Evolutionary conservation across 768 basidiomycete genomes (phyloP), one percentile per base, ranked within the genome.

Genomic region (Neoboletus brunneissimus): DNA sequence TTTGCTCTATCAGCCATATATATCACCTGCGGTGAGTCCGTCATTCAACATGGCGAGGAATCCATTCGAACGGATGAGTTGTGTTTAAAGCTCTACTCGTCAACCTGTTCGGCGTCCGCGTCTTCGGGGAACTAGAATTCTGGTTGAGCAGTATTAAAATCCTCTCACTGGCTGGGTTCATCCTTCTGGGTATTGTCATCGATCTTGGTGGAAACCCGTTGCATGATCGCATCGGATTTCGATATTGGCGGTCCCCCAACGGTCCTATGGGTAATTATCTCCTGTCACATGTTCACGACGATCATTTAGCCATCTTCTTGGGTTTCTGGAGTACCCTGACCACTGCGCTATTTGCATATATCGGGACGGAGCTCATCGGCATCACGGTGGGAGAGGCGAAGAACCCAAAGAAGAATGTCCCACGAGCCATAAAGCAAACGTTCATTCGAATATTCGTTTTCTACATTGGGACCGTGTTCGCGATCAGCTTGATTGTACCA

Each of bases 311-410:
- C 2, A 80, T 79, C 56, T 87, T 88, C 76, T 75, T 85, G 22
- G 87, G 85, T 12, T 87, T 91, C 67, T 90, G 87, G 82, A 77
- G 81, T 16, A 84, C 85, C 4, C 71, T 89, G 44, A 85, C 82
- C 46, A 90, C 86, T 58, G 88, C 85, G 25, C 75, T 87, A 4
- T 90, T 91, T 71, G 85, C 87, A 15, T 86, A 81, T 67, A 82
- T 85, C 55, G 86, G 88, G 31, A 92, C 88, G 20, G 89, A 92
- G 69, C 76, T 89, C 18, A 84, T 92, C 56, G 88, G 88, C 65
- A 83, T 89, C 55, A 76, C 75, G 27, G 81, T 75, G n/a, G 68
- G 72, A 43, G 68, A 84, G 75, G 85, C 84, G 12, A 79, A 88
- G 66, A 87, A 90, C 70, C 89, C 88, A 34, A 76, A 87, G 57